phyloP scores from a whole-genome alignment of 805 yeast species.

The Candida tibetensis region DNA sequence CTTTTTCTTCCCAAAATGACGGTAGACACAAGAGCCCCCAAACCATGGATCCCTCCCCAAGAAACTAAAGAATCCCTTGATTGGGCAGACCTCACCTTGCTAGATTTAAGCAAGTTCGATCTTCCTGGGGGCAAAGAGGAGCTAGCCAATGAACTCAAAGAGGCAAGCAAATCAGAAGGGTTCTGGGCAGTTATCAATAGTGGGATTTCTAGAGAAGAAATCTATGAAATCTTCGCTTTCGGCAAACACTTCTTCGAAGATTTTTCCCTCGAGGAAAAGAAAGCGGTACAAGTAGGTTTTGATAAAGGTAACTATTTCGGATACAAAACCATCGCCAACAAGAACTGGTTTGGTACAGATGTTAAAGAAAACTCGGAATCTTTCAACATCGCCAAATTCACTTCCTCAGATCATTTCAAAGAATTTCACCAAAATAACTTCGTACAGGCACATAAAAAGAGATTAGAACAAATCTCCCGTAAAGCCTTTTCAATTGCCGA shows the following conservation, averaged over 20 bases:
- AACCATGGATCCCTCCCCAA: conserved; percentile 22
- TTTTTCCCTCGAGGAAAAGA: conserved; percentile 26
- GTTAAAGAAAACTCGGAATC: conserved; percentile 30
- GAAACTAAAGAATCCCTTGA: conserved; percentile 26
- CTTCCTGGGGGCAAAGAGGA: conserved; percentile 23
- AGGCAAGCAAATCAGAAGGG: conserved; percentile 29
- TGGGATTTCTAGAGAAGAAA: conserved; percentile 25
- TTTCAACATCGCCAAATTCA: conserved; percentile 33
- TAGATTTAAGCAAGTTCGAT: conserved; percentile 27
- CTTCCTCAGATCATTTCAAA: conserved; percentile 17
- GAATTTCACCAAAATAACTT: conserved; percentile 19
- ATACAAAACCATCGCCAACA: conserved; percentile 30
- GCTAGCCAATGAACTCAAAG: conserved; percentile 24
- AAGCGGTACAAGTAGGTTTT: conserved; percentile 23
- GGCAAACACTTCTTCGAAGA: conserved; percentile 26
- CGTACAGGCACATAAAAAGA: conserved; percentile 20
- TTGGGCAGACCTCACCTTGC: conserved; percentile 29
- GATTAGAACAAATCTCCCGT: conserved; percentile 20
- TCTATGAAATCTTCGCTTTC: conserved; percentile 23
- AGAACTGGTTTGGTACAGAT: conserved; percentile 28
- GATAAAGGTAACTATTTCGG: conserved; percentile 31
- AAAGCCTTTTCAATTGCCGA: conserved; percentile 21
- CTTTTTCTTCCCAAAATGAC: too few species aligned
- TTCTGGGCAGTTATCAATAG: conserved; percentile 29
- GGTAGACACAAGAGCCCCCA: conserved; percentile 7